Base-by-base conservation (phyloP, 208 protist species). In the Naegleria fowleri region DNA sequence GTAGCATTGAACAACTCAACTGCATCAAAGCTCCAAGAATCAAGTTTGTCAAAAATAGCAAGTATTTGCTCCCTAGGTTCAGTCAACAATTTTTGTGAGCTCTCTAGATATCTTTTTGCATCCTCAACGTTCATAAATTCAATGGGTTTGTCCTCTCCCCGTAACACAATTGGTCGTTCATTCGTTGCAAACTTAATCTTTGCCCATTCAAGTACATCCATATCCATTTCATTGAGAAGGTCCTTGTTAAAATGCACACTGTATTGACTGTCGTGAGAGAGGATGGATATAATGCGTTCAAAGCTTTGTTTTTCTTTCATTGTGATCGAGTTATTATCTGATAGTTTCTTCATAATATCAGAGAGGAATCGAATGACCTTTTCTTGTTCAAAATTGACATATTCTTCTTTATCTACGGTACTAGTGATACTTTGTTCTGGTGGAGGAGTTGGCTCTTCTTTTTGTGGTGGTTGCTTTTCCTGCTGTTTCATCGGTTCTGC, bases 1-100 rank as follows among this genome's bases (percentile, higher is more conserved):
- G 86, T 88, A 91, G 96, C 95, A 92, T 96, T 95, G 90, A 97
- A 94, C 0, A 97, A 93, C 86, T 96, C 94, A 83, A 97, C 97
- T 4, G 93, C 94, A 93, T 97, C 94, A 93, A 96, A 98, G 92
- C 97, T 94, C 95, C 96, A 97, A 55, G 93, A 15, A 58, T 88
- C 85, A 13, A 88, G 5, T 58, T 58, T 88, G 4, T 88, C 85
- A 36, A 58, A 88, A 38, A 58, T 39, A 29, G 11, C 16, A 9
- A 88, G 22, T n/a, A 88, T 59, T 48, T 51, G n/a, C 19, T 88
- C 22, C n/a, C 83, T 86, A 29, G 40, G 67, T 36, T 7, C 67
- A 36, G 67, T 79, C 25, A 79, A 33, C 9, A 36, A 0, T 9
- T 36, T n/a, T 13, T 79, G 19, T 36, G 19, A 13, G 9, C 6